Evolutionary conservation across 345 rosid genomes (phyloP).

Genomic region (Hypericum perforatum): DNA sequence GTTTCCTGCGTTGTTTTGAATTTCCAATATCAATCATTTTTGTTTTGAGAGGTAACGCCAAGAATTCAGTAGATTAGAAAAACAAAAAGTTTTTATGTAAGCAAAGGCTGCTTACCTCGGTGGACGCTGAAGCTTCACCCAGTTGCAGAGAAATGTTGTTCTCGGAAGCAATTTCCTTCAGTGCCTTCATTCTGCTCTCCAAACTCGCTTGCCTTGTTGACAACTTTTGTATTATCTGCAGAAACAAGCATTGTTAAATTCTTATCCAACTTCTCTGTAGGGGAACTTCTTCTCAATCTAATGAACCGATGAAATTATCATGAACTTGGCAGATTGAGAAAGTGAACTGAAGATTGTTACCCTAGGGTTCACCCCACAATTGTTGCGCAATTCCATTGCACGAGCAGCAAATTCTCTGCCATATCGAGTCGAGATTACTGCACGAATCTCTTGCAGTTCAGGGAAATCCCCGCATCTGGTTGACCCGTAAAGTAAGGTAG

Average conservation of each 20-base stretch:
- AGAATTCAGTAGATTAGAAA: no score
- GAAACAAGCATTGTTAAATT: neutral
- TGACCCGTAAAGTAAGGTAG: constrained; percentile 62
- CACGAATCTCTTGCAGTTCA: constrained; percentile 80
- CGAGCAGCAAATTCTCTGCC: constrained; percentile 73
- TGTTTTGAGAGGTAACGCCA: no score
- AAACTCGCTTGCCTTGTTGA: constrained; percentile 46
- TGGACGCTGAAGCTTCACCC: constrained; percentile 22
- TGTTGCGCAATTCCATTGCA: constrained; percentile 64
- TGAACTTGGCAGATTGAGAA: neutral
- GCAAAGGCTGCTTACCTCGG: constrained; percentile 29
- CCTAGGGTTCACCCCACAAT: constrained; percentile 55
- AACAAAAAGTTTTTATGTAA: no score
- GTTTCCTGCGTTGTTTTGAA: constrained; percentile 25
- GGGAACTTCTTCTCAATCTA: no score
- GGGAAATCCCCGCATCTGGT: constrained; percentile 87
- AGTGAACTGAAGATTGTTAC: constrained; percentile 20
- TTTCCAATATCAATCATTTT: no score
- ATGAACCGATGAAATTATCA: neutral
- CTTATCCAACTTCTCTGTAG: neutral
- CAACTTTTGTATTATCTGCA: constrained; percentile 49
- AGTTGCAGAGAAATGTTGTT: constrained; percentile 44
- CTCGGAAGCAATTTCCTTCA: constrained; percentile 67
- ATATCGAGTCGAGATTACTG: constrained; percentile 43
- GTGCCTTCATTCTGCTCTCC: constrained; percentile 48